Evolutionary conservation across 306 rosid genomes (phyloP), one percentile per base, ranked within the genome.

Genomic region (Vigna mungo): DNA sequence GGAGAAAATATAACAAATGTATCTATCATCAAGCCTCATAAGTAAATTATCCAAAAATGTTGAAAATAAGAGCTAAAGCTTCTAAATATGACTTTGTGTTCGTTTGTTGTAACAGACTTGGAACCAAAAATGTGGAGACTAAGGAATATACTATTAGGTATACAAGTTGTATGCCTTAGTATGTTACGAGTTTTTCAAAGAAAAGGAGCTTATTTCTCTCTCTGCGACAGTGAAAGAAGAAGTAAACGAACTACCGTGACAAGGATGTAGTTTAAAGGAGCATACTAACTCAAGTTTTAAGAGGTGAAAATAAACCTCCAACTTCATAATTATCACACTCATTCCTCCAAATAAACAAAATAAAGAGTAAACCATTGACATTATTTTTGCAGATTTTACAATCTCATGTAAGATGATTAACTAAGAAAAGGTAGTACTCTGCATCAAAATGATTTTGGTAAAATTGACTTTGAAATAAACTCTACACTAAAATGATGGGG

Each of bases 141-240:
- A 77, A 70, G 27, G 64, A 15, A 47, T 8, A 23, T 25, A 3
- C 27, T 74, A 52, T 51, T 18, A 52, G 39, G 37, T 5, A 5
- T 6, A 21, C 20, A 21, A 20, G 30, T 10, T 36, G 67, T 66
- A 17, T 13, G 6, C 52, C 53, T 76, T 37, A 64, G 37, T 37
- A 13, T 37, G 25, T 34, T 16, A 41, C 21, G 17, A 37, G 41
- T 75, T 75, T 30, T 75, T n/a, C 16, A 48, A 17, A 75, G 25
- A 49, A 75, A 51, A 61, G 11, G 52, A 48, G 2, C 51, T 75
- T 21, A 1, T 20, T 48, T 47, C 32, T 66, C 51, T 27, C 21
- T 59, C 36, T 27, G 18, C 55, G 51, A 51, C 44, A 39, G 37
- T 8, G 53, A 66, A 30, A 59, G 52, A 83, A n/a, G 81, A 74